Evolutionary conservation across 176 grass and related monocot species (phyloP).

Genomic region (Juncus effusus): DNA sequence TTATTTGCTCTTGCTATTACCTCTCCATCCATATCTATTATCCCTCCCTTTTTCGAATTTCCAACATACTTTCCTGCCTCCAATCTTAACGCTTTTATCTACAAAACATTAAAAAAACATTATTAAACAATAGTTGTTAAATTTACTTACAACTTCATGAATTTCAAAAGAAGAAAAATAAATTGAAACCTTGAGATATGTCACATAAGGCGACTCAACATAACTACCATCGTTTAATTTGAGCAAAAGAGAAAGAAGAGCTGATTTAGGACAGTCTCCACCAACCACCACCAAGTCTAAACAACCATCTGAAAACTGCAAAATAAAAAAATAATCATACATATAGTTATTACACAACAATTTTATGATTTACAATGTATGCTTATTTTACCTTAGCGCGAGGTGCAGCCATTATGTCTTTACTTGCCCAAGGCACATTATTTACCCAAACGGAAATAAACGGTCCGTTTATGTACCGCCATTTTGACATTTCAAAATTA

Average conservation of each 20-base stretch:
- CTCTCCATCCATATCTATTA: slow-evolving; percentile 80
- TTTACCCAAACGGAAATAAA: slow-evolving; percentile 66
- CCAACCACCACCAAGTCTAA: slow-evolving; percentile 57
- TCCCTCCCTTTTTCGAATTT: slow-evolving; percentile 42
- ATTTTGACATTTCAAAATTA: slow-evolving; percentile 37
- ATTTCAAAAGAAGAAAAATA: not conserved
- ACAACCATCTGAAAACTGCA: slow-evolving; percentile 90
- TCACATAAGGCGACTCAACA: slow-evolving; percentile 63
- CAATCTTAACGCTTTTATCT: slow-evolving; percentile 55
- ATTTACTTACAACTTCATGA: not conserved
- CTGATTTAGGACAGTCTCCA: slow-evolving; percentile 49
- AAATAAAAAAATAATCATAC: not conserved
- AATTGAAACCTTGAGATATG: slow-evolving; percentile 56
- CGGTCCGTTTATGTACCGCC: slow-evolving; percentile 60
- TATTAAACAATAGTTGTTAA: not conserved
- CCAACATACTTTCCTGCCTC: slow-evolving; percentile 43
- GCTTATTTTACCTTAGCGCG: slow-evolving; percentile 50
- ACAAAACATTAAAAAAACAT: slow-evolving; percentile 14
- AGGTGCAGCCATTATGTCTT: slow-evolving; percentile 57
- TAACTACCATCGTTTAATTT: slow-evolving; percentile 71
- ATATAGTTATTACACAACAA: not conserved
- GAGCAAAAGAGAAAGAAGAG: slow-evolving; percentile 51
- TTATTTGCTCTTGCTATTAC: slow-evolving; percentile 62
- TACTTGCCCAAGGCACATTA: slow-evolving; percentile 72
- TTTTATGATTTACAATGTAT: not conserved